These are phyloP conservation scores for Arachnomyces sp. DNA, from an alignment of 2,329 filamentous ascomycete genomes.

Conservation along the genomic window DNA sequence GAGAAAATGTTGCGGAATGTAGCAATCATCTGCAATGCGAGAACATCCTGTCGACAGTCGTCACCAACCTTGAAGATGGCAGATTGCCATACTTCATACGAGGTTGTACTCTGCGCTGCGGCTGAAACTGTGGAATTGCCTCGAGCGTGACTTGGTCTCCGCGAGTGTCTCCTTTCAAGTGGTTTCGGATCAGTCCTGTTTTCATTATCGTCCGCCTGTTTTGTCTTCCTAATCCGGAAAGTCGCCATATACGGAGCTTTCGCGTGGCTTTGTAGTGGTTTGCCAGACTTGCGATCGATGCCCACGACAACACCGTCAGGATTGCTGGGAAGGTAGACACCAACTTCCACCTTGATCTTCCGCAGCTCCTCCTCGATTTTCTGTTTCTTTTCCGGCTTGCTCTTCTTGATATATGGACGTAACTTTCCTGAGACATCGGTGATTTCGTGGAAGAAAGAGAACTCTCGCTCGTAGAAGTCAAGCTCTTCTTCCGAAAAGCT, in stretches of 20 bases:
- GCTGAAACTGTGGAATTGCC: background rate
- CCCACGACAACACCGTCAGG: constrained; percentile 95
- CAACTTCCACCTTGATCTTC: constrained; percentile 94
- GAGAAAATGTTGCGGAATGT: constrained; percentile 97
- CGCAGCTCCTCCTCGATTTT: constrained; percentile 98
- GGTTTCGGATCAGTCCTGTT: constrained; percentile 37
- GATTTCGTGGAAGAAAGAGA: constrained; percentile 96
- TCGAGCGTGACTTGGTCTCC: background rate
- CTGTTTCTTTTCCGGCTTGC: constrained; percentile 95
- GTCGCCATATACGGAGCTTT: constrained; percentile 99
- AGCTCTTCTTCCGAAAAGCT: constrained; percentile 75
- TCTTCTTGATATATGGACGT: constrained; percentile 82
- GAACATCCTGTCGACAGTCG: constrained; percentile 92
- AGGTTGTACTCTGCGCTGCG: constrained; percentile 35
- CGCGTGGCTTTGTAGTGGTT: constrained; percentile 93
- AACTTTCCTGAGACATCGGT: constrained; percentile 93
- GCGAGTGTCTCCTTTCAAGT: constrained; percentile 10
- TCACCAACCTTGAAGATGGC: constrained; percentile 99
- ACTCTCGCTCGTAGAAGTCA: constrained; percentile 87
- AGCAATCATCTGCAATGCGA: constrained; percentile 95
- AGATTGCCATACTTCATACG: constrained; percentile 97
- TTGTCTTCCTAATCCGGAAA: constrained; percentile 86
- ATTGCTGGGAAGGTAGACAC: constrained; percentile 94
- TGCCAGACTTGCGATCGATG: constrained; percentile 95
- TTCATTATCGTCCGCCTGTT: constrained; percentile 39